Base-by-base conservation (phyloP, 306 rosid genomes). In the Sophora flavescens region DNA sequence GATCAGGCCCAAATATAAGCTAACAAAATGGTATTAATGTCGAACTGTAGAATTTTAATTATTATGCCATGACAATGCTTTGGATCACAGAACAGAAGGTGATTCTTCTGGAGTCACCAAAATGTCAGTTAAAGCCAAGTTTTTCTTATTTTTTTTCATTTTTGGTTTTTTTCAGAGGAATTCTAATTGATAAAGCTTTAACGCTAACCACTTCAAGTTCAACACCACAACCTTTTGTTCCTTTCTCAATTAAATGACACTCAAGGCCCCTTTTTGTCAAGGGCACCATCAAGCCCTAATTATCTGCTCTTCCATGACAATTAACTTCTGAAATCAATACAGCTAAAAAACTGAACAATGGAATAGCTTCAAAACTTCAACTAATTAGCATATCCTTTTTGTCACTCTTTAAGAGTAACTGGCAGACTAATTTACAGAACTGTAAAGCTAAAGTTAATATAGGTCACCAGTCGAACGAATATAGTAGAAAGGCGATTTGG, bases 241-340 rank as follows among this genome's bases (percentile, higher is more conserved):
- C 4, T 38, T 47, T 70, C 48, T 36, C 33, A 52, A 45, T 13
- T 35, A 63, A 36, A 69, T 11, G 57, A 70, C 28, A 63, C 56
- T 47, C 41, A 59, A 12, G 36, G 33, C 39, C 16, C 17, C 4
- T 52, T 61, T 75, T n/a, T 61, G 5, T 13, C 42, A 14, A 61
- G 57, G 71, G 64, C 35, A 61, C 45, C 57, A 51, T 28, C 44
- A 50, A 30, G 26, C 62, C 28, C 45, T 4, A 62, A 32, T 63
- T 62, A 44, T 42, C 30, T 64, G 45, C 50, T 62, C 66, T 54
- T 38, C 50, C 83, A 63, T 56, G 28, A 72, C 53, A 52, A 72
- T 71, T 62, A 39, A 68, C 66, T 59, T 67, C 66, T 36, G 65
- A 68, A 66, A 48, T 18, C 5, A 76, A 76, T 18, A 38, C 38